A percentile compares a stretch with the other conserved stretches of the same genome.
Conservation (phyloP, 345 rosid genomes). For the Eucalyptus cloeziana region DNA sequence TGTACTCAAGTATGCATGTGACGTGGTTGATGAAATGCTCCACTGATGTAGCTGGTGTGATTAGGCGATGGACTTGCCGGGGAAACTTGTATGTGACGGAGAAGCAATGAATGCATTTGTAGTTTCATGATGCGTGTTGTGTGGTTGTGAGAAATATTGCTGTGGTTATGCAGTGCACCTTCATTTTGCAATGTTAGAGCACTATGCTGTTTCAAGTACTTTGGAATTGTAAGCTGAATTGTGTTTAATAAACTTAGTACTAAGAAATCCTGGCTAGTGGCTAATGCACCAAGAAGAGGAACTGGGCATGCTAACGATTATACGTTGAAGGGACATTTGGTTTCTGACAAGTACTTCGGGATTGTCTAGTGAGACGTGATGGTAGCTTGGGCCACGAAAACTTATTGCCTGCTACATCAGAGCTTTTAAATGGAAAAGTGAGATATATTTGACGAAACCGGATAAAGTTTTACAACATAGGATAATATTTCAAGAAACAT, state of each 20-base stretch:
- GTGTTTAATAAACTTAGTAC: neutral
- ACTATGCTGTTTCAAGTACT: neutral
- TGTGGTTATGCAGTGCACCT: neutral
- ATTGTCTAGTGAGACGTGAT: neutral
- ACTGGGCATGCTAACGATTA: neutral
- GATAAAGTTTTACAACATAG: neutral
- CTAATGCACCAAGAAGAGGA: neutral
- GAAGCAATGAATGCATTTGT: neutral
- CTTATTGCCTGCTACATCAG: neutral
- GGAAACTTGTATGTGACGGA: neutral
- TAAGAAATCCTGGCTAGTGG: neutral
- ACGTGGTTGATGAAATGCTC: slow-evolving; percentile 16
- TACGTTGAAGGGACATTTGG: neutral
- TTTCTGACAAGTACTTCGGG: neutral
- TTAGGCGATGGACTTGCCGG: neutral
- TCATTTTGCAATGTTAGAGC: neutral
- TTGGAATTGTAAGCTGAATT: neutral
- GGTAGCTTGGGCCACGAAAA: neutral
- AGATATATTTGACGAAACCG: neutral
- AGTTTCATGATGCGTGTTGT: neutral
- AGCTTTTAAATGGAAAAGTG: neutral
- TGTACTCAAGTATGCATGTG: neutral
- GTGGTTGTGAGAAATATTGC: neutral
- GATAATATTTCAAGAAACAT: neutral
- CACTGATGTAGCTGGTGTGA: neutral